These are phyloP conservation scores for Aspergillus carbonarius DNA, from an alignment of 2,329 filamentous ascomycete species.

Conservation along the genomic window DNA sequence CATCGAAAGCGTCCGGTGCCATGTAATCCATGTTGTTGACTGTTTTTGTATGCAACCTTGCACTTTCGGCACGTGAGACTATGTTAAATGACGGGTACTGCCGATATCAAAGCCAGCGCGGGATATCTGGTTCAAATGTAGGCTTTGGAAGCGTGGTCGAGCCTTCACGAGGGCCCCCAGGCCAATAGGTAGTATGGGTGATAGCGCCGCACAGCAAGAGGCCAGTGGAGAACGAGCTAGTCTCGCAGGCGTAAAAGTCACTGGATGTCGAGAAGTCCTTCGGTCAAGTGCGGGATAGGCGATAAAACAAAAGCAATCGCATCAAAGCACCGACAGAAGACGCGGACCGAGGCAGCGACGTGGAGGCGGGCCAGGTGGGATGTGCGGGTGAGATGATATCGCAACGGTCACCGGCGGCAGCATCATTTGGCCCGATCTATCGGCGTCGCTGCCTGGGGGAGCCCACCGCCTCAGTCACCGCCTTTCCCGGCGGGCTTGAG, in stretches of 20 bases:
- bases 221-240: not conserved
- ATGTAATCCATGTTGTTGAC: slow-evolving; percentile 27
- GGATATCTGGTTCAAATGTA: not conserved
- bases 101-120: not conserved
- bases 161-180: not conserved
- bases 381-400: slow-evolving; percentile 4
- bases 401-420: not conserved
- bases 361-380: not conserved
- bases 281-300: not conserved
- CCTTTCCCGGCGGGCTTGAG: not conserved
- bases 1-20: slow-evolving; percentile 27
- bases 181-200: not conserved
- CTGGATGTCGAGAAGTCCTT: not conserved
- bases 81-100: not conserved
- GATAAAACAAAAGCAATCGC: not conserved
- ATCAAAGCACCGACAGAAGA: not conserved
- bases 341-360: not conserved
- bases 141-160: not conserved
- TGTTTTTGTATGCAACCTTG: not conserved
- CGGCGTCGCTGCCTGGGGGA: not conserved
- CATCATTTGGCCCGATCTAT: slow-evolving; percentile 8
- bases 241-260: not conserved
- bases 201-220: not conserved
- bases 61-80: not conserved
- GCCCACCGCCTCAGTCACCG: slow-evolving; percentile 12